These are phyloP conservation scores for Juncus effusus DNA, from an alignment of 176 grass and related monocot genomes.

Conservation along the genomic window DNA sequence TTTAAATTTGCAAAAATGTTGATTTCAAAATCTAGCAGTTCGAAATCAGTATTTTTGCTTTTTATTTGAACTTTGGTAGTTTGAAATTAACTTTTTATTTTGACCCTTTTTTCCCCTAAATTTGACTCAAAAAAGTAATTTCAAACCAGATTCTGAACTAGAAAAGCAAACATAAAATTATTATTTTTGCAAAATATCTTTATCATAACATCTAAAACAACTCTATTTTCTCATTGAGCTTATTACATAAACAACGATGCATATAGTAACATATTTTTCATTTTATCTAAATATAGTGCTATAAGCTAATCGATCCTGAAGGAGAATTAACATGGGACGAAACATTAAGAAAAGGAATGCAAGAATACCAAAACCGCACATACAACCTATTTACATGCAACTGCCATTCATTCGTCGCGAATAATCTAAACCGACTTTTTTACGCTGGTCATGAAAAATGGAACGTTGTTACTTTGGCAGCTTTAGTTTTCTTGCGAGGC, in stretches of 20 bases:
- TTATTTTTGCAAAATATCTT: not conserved
- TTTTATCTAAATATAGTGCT: conserved; percentile 35
- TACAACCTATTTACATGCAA: conserved; percentile 97
- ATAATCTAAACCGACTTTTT: conserved; percentile 70
- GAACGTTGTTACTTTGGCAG: conserved; percentile 81
- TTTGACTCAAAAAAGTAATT: no score
- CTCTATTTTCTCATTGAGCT: not conserved
- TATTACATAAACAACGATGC: not conserved
- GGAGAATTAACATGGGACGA: conserved; percentile 56
- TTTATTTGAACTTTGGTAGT: no score
- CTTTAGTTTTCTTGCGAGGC: conserved; percentile 56
- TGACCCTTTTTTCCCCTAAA: no score
- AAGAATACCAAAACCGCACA: conserved; percentile 74
- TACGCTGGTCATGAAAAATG: conserved; percentile 59
- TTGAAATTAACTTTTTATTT: no score
- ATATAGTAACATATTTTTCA: not conserved
- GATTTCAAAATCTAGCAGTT: no score
- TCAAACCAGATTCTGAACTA: not conserved
- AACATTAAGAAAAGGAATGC: conserved; percentile 53
- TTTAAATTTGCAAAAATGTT: no score
- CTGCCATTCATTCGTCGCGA: conserved; percentile 87
- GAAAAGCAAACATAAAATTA: not conserved
- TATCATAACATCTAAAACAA: no score
- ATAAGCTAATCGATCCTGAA: conserved; percentile 52
- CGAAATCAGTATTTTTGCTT: no score